A percentile compares a stretch with the other conserved stretches of the same genome.
phyloP scores from a whole-genome alignment of 768 basidiomycete species.

The Agaricus subrufescens region DNA sequence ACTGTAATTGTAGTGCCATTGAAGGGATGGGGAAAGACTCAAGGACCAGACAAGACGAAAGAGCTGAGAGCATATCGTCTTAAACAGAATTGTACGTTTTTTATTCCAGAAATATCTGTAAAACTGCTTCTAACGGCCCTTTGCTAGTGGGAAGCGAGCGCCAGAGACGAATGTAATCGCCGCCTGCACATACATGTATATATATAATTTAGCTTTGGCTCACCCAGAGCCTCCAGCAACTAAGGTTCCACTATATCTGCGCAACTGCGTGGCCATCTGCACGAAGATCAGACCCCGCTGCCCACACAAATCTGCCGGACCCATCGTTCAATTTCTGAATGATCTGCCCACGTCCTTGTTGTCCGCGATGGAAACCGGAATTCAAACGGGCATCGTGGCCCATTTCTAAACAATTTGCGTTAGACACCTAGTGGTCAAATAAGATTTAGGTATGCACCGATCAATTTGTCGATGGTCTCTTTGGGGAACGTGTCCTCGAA shows the following conservation, averaged over 20 bases:
- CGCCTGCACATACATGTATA: not conserved
- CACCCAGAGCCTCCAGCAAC: slow-evolving; percentile 10
- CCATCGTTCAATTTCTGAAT: slow-evolving; percentile 74
- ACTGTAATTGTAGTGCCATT: slow-evolving; percentile 90
- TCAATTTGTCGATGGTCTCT: slow-evolving; percentile 60
- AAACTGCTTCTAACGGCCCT: not conserved
- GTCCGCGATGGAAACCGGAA: slow-evolving; percentile 52
- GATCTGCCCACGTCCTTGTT: slow-evolving; percentile 84
- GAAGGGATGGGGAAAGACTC: slow-evolving; percentile 83
- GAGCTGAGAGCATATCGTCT: slow-evolving; percentile 79
- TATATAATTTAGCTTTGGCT: slow-evolving; percentile 1
- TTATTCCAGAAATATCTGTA: not conserved
- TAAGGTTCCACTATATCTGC: slow-evolving; percentile 55
- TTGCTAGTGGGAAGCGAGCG: slow-evolving; percentile 57
- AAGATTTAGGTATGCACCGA: slow-evolving; percentile 39
- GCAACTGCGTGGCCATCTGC: slow-evolving; percentile 85
- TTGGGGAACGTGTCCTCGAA: slow-evolving; percentile 79
- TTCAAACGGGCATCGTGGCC: slow-evolving; percentile 77
- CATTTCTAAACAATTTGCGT: slow-evolving; percentile 52
- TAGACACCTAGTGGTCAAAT: slow-evolving; percentile 2
- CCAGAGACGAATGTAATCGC: slow-evolving; percentile 56
- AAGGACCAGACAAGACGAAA: slow-evolving; percentile 77
- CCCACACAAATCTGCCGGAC: slow-evolving; percentile 82
- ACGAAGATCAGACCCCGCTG: slow-evolving; percentile 86
- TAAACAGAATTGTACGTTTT: slow-evolving; percentile 50